phyloP scores from a whole-genome alignment of 2,329 filamentous ascomycete genomes.

The Diatrype stigma region DNA sequence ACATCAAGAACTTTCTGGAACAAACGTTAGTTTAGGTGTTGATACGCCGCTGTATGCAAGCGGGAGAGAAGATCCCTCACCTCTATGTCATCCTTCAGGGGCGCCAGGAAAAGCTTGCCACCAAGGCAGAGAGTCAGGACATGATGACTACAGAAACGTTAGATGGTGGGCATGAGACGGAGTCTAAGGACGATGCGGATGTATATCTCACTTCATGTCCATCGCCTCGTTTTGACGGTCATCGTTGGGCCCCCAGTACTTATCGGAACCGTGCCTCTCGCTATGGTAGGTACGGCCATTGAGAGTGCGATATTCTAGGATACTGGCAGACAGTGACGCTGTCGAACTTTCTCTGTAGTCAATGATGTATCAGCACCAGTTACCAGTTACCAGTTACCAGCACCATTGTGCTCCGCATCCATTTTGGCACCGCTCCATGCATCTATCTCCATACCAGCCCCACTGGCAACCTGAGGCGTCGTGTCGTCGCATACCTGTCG shows the following conservation, averaged over 20 bases:
- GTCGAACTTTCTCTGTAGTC: conserved; percentile 2
- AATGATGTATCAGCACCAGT: no score
- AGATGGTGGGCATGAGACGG: neutral
- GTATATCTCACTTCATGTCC: conserved; percentile 8
- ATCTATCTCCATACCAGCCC: no score
- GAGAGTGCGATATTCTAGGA: conserved; percentile 13
- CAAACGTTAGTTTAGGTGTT: neutral
- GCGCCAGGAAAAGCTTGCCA: conserved; percentile 15
- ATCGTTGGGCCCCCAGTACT: conserved; percentile 14
- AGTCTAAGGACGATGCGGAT: no score
- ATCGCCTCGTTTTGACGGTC: conserved; percentile 10
- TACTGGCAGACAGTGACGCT: conserved; percentile 8
- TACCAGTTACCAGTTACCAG: no score
- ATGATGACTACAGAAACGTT: conserved; percentile 12
- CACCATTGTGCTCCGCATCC: no score
- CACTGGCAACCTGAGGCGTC: no score
- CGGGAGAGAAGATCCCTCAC: neutral
- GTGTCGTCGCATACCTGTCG: neutral
- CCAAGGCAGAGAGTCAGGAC: conserved; percentile 11
- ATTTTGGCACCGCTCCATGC: neutral
- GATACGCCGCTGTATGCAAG: neutral
- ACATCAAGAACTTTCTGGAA: conserved; percentile 15
- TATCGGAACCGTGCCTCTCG: neutral
- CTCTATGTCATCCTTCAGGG: conserved; percentile 6
- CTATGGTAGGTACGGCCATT: conserved; percentile 13